Base-by-base conservation (phyloP, 176 grass and related monocot species). In the Oryza brachyantha region DNA sequence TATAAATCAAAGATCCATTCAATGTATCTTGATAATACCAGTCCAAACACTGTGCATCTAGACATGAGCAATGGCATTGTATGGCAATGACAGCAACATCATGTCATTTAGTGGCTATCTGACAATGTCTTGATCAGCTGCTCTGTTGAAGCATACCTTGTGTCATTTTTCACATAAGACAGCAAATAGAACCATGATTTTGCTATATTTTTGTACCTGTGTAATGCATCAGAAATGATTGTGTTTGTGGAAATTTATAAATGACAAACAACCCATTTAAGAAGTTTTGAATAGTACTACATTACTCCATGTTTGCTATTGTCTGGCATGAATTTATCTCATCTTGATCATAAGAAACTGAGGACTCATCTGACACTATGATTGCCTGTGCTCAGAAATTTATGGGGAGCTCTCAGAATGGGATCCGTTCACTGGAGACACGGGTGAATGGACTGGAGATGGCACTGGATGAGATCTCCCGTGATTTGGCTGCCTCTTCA, bases 401-500 rank as follows among this genome's bases (percentile, higher is more conserved):
- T 82, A 99, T 99, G 76, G 92, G 96, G 60, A 93, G 74, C 78
- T 99, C 96, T n/a, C 92, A 99, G 73, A 89, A 86, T 58, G 92
- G 88, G 12, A 94, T 99, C 38, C 87, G 93, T 36, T 95, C 96
- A 14, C 79, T 95, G 75, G 96, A 99, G 81, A 85, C 96, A 0
- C 84, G 92, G 64, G 96, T 99, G 38, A 91, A 93, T 8, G 92
- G 96, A 34, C 81, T 99, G 59, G 96, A 99, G 83, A 89, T 95
- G 75, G 81, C 84, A 61, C 29, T 99, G 83, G 90, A 87, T 12
- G 92, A 93, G 80, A 99, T 99, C 66, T 94, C 96, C 4, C 88
- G 78, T 32, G 86, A 93, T 79, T 48, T 99, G 26, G 84, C 81
- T 11, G 81, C 81, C 37, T 87, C 86, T 73, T 91, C 96, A 29